Base-by-base conservation (phyloP, 106 monocot species). In the Phalaenopsis equestris region DNA sequence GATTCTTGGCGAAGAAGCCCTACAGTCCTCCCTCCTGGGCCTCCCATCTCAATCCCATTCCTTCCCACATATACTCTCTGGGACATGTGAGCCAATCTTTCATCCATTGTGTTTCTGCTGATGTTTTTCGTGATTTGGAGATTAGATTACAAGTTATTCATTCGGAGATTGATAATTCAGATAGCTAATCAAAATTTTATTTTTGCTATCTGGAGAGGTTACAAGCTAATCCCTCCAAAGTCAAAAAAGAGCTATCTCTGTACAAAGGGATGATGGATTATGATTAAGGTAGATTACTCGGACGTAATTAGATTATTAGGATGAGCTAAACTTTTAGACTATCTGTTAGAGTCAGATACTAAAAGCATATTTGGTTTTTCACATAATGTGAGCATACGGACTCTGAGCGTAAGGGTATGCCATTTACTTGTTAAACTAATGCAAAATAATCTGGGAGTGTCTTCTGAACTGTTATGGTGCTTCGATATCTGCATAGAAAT, bases 1-100 rank as follows among this genome's bases (percentile, higher is more conserved):
- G 65, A 5, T 83, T 83, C 67, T 83, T 83, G 56, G 68, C 78
- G 55, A 72, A 42, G 70, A 83, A 72, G 78, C 48, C 67, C n/a
- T 83, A 83, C 56, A 24, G 78, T 48, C 76, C 68, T 14, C 82
- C 82, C 7, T 24, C 82, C 8, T 83, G 82, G 82, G 55, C 78
- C 67, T 78, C 82, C 15, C 77, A 83, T 78, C 82, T 83, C 78
- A 78, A 42, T 56, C 82, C 82, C 38, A 78, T 83, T 16, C 82
- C 82, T 47, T 56, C 82, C 56, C 41, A 72, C 42, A 45, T 55
- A 38, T 83, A 78, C 82, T 78, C 77, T 78, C 82, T 83, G 70
- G 82, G 47, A 16, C 77, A 72, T 42, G 82, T 83, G 43, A 78
- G 82, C 48, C 52, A 10, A n/a, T 78, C 24, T 42, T 10, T 36